These are phyloP conservation scores for Parachaetomium inaequale DNA, from an alignment of 495 filamentous ascomycete genomes.

Conservation along the genomic window DNA sequence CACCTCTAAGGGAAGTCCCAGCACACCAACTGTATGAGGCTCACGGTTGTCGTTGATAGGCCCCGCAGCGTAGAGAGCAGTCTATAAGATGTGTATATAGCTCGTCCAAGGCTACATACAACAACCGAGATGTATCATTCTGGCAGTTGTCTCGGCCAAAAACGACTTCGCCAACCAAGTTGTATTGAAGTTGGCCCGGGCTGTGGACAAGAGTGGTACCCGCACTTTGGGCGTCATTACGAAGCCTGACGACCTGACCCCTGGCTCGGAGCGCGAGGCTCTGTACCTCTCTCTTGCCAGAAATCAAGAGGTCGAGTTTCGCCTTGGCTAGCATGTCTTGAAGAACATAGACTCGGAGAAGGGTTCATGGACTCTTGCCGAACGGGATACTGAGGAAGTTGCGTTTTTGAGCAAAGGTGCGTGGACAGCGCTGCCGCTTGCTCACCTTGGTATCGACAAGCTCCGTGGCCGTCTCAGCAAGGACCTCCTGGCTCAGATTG, in stretches of 20 bases:
- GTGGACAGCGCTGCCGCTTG: conserved; percentile 36
- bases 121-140: conserved; percentile 56
- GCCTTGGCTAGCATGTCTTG: conserved; percentile 70
- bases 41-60: too few species aligned
- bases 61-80: too few species aligned
- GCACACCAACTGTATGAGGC: too few species aligned
- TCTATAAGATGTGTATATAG: too few species aligned
- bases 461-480: conserved; percentile 53
- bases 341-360: conserved; percentile 57
- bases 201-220: conserved; percentile 67
- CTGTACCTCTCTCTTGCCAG: conserved; percentile 52
- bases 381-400: conserved; percentile 41
- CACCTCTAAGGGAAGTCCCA: too few species aligned
- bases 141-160: conserved; percentile 63
- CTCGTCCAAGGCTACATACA: conserved; percentile 60
- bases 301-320: conserved; percentile 59
- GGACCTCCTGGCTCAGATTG: conserved; percentile 55
- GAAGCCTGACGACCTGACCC: conserved; percentile 66
- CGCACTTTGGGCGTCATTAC: conserved; percentile 83
- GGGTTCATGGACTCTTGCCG: conserved; percentile 31
- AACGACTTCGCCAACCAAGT: conserved; percentile 60
- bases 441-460: conserved; percentile 43
- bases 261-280: conserved; percentile 46
- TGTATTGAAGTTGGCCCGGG: conserved; percentile 65
- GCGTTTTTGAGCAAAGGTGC: conserved; percentile 43